phyloP scores from a whole-genome alignment of 192 early-diverging fungal genomes.

The Coemansia biformis region DNA sequence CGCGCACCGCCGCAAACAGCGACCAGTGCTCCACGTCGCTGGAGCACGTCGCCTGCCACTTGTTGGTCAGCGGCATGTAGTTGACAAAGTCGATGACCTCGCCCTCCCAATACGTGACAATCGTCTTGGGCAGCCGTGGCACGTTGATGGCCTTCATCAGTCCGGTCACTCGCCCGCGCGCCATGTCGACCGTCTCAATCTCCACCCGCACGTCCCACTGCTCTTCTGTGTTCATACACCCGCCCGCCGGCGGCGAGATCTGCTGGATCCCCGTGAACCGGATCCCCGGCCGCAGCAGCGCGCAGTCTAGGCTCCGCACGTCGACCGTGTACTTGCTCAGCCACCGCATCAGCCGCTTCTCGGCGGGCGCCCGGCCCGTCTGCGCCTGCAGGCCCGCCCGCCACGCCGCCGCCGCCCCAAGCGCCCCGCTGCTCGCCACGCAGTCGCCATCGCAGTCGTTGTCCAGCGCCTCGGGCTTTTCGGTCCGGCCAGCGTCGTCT shows the following conservation, averaged over 20 bases:
- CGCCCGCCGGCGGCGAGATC: slow-evolving; percentile 5
- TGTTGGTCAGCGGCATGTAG: slow-evolving; percentile 52
- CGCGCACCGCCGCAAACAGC: slow-evolving; percentile 23
- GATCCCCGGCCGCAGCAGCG: slow-evolving; percentile 40
- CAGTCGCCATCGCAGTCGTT: slow-evolving; percentile 1
- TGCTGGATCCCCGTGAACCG: slow-evolving; percentile 26
- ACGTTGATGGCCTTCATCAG: slow-evolving; percentile 61
- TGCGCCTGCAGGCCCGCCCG: background rate
- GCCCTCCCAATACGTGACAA: slow-evolving; percentile 62
- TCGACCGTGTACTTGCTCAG: slow-evolving; percentile 28
- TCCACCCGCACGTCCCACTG: slow-evolving; percentile 40
- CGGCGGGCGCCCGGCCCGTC: slow-evolving; percentile 11
- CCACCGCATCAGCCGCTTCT: slow-evolving; percentile 22
- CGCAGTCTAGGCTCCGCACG: slow-evolving; percentile 25
- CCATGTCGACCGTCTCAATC: slow-evolving; percentile 41
- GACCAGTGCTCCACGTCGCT: slow-evolving; percentile 37
- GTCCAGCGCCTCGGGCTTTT: slow-evolving; percentile 18
- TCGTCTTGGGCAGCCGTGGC: slow-evolving; percentile 43
- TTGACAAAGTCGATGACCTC: slow-evolving; percentile 64
- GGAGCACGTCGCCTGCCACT: slow-evolving; percentile 50
- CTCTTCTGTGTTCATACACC: background rate
- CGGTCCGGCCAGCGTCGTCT: slow-evolving; percentile 6
- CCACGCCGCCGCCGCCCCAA: background rate
- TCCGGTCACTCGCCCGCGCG: slow-evolving; percentile 30
- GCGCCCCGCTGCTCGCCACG: background rate